Evolutionary conservation across 257 asterid genomes (phyloP).

Genomic region (Capsicum chinense): DNA sequence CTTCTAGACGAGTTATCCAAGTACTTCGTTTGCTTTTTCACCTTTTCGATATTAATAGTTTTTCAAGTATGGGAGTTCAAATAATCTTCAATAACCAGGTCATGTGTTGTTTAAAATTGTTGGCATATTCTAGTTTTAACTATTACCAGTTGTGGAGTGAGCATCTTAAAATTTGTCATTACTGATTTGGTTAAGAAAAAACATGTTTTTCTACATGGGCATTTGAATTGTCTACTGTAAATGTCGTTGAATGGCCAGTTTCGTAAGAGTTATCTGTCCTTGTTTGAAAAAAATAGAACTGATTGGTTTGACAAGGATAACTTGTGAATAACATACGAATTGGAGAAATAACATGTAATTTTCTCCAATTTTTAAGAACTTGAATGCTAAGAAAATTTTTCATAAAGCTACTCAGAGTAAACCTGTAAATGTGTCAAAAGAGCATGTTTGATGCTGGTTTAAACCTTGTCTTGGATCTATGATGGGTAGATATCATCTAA

Average conservation of each 20-base stretch:
- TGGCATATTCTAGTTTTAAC: constrained; percentile 17
- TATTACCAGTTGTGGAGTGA: not conserved
- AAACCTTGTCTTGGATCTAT: not conserved
- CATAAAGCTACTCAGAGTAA: not conserved
- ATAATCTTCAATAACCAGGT: not conserved
- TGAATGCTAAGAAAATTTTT: constrained; percentile 8
- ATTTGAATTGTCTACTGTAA: not conserved
- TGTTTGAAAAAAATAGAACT: not conserved
- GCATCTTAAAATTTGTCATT: not conserved
- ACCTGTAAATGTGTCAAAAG: not conserved
- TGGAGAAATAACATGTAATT: not conserved
- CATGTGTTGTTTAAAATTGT: constrained; percentile 11
- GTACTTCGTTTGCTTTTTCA: not conserved
- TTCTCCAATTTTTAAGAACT: not conserved
- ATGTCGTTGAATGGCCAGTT: not conserved
- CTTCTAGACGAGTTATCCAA: too few species aligned
- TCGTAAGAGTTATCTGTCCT: not conserved
- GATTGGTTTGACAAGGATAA: not conserved
- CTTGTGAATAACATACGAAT: constrained; percentile 5
- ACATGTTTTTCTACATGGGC: not conserved
- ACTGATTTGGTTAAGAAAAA: constrained; percentile 22
- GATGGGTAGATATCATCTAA: not conserved
- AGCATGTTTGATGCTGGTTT: constrained; percentile 5
- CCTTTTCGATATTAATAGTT: not conserved
- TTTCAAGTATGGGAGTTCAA: not conserved